Conservation (phyloP, 495 filamentous ascomycete genomes). For the Xeromyces bisporus region DNA sequence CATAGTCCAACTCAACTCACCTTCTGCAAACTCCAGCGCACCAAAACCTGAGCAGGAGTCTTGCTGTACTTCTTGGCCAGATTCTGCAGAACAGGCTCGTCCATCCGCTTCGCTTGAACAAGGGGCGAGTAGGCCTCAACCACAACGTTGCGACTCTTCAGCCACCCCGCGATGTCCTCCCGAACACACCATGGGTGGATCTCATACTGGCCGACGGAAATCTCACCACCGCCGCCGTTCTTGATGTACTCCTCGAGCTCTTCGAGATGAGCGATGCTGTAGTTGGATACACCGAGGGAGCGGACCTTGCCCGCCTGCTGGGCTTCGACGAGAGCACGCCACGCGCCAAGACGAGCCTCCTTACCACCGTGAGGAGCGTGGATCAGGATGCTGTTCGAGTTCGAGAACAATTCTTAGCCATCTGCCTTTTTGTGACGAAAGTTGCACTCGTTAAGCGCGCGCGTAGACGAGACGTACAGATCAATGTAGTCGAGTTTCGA, state of each 20-base stretch:
- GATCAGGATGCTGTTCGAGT: conserved; percentile 26
- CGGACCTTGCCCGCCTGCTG: conserved; percentile 35
- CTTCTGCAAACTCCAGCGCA: conserved; percentile 81
- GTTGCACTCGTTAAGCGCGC: neutral
- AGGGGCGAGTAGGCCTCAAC: conserved; percentile 72
- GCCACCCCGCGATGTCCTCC: conserved; percentile 62
- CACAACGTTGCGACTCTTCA: conserved; percentile 45
- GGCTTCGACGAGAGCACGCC: conserved; percentile 39
- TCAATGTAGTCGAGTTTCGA: conserved; percentile 38
- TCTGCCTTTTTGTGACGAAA: neutral
- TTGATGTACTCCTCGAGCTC: conserved; percentile 60
- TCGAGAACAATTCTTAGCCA: neutral
- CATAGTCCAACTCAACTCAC: conserved; percentile 29
- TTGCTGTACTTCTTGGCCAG: conserved; percentile 55
- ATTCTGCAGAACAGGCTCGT: conserved; percentile 42
- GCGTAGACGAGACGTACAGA: no score
- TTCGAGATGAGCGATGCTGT: conserved; percentile 36
- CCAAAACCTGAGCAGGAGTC: conserved; percentile 58
- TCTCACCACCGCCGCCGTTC: conserved; percentile 51
- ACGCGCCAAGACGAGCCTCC: conserved; percentile 31
- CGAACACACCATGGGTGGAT: conserved; percentile 79
- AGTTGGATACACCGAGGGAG: conserved; percentile 41
- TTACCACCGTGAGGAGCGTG: conserved; percentile 40
- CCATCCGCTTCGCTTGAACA: conserved; percentile 46
- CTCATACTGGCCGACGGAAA: conserved; percentile 78